Evolutionary conservation across 2,329 filamentous ascomycete genomes (phyloP), one percentile per base, ranked within the genome.

Genomic region (Dothiorella sarmentorum): DNA sequence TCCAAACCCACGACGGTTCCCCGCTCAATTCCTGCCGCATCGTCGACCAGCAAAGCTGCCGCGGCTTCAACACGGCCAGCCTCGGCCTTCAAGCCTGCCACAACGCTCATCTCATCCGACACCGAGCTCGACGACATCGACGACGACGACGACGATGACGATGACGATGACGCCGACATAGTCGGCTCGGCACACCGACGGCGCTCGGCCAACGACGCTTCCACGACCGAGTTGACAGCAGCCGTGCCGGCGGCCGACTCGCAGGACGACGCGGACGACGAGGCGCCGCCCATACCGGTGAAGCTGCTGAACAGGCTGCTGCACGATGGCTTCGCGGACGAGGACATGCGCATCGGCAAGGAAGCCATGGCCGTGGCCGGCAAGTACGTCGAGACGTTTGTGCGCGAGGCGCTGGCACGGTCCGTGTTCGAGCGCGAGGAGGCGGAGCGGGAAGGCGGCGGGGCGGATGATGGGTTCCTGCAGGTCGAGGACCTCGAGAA

Each of bases 401-500:
- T 96, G 56, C 82, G 89, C 62, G 93, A 97, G 76, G 90, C 91
- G 1, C 85, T 97, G 69, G 90, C 91, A 15, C 77, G 93, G 68
- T 86, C 90, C 37, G 84, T 86, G 9, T 85, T 85, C 60, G 88
- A 90, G 77, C 86, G 87, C 69, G 78, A 71, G 38, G 74, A 79
- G 72, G 71, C 72, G 31, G 71, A 63, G n/a, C 31, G 67, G 10
- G 66, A 68, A 57, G 60, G 66, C 53, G 63, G 67, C 59, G 61
- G 71, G 61, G 62, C 66, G 53, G 62, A 65, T 64, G 80, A 84
- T 60, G 85, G 83, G 3, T 91, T 92, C 68, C 71, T 93, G 33
- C 90, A 94, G 83, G 87, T 95, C 44, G 91, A 95, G 69, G 92
- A 97, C 76, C 70, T 97, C 61, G 92, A 97, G 76, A 94, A 90